phyloP scores from a whole-genome alignment of 768 basidiomycete genomes.

The Boletus sp. region DNA sequence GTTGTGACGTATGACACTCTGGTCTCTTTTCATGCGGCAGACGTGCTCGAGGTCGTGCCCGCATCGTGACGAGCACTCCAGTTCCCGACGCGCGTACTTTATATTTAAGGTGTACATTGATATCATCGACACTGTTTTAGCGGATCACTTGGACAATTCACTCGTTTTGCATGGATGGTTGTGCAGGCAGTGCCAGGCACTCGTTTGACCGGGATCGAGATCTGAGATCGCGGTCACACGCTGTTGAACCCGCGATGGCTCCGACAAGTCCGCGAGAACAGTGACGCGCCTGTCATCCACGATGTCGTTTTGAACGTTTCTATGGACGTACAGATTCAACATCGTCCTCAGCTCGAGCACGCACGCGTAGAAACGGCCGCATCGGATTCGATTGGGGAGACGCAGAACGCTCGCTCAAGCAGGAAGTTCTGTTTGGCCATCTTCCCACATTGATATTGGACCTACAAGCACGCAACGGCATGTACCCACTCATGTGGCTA shows the following conservation, averaged over 20 bases:
- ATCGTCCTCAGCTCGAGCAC: not conserved
- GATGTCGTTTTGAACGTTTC: not conserved
- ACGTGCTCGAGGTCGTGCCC: not conserved
- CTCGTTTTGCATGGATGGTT: slow-evolving; percentile 9
- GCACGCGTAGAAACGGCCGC: not conserved
- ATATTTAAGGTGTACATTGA: slow-evolving; percentile 16
- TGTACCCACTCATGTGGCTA: not conserved
- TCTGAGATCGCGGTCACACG: not conserved
- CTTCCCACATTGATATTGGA: not conserved
- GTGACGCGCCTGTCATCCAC: not conserved
- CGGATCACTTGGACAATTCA: slow-evolving; percentile 16
- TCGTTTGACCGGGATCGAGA: not conserved
- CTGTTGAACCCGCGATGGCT: not conserved
- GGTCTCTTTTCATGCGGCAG: not conserved
- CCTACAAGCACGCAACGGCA: not conserved
- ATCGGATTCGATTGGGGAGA: not conserved
- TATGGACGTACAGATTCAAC: not conserved
- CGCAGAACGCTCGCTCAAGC: not conserved
- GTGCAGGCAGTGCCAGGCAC: not conserved
- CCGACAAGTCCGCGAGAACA: slow-evolving; percentile 13
- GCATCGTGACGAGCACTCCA: slow-evolving; percentile 2
- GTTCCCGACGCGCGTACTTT: slow-evolving; percentile 5
- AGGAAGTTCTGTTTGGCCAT: not conserved
- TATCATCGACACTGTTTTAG: slow-evolving; percentile 19
- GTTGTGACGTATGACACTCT: slow-evolving; percentile 1